Base-by-base conservation (phyloP, 1,284 basidiomycete genomes). In the Boletus sp. region DNA sequence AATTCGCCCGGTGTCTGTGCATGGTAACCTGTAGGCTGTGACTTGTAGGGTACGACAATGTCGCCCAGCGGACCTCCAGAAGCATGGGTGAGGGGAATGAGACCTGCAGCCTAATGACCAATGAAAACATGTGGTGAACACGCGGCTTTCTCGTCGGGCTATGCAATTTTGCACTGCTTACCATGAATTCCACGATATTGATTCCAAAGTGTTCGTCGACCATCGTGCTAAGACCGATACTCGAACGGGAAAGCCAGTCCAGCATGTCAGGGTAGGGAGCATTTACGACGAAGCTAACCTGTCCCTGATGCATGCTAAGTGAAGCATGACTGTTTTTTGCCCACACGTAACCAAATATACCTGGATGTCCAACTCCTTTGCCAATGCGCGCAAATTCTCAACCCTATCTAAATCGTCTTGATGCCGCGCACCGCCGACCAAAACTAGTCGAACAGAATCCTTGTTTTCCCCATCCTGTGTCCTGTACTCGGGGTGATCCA, bases 171-270 rank as follows among this genome's bases (percentile, higher is more conserved):
- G 51, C 56, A 47, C 44, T 38, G 74, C 85, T 60, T 56, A 92
- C 95, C 96, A 98, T 97, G 69, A 94, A 97, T 74, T 99, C 97
- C 11, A 99, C 97, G 23, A 99, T 85, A 68, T 96, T 97, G 74
- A 99, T 99, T 3, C 97, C 97, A 68, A 99, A 99, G 74, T 99
- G 97, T 76, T 99, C 97, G 72, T 99, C 96, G 1, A 96, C 86
- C 97, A 99, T 99, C 6, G 97, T 98, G 71, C 93, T 97, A 28
- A 98, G 74, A 0, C 97, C 97, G 7, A 98, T 83, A 61, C 89
- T 92, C 0, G 95, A 89, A 19, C 77, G 77, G 1, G 87, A 83
- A 2, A 99, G 81, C 78, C 87, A 87, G 2, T 76, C 64, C 1
- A 96, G 81, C 63, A 98, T 83, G 13, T 82, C 81, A 0, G 84